Evolutionary conservation across 2,329 filamentous ascomycete genomes (phyloP).

Genomic region (Mariannaea sp.): DNA sequence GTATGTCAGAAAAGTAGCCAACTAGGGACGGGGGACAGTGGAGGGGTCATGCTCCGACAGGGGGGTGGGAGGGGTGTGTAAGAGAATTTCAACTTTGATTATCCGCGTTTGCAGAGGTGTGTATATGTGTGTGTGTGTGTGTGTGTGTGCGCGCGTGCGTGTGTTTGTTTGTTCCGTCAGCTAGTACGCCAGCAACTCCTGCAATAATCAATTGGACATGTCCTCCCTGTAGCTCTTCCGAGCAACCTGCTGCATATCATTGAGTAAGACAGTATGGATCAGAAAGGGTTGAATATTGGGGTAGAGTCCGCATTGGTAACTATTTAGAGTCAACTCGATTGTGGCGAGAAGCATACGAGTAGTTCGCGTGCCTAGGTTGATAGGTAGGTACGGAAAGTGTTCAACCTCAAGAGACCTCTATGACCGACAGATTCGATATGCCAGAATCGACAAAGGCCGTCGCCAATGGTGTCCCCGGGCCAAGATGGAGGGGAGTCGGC

Average conservation of each 20-base stretch:
- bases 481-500: conserved; percentile 22
- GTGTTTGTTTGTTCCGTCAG: too few relatives aligned
- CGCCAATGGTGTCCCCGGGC: conserved; percentile 26
- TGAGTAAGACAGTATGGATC: neutral
- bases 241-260: too few relatives aligned
- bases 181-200: conserved; percentile 8
- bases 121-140: too few relatives aligned
- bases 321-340: neutral
- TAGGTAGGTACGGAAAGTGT: neutral
- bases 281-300: neutral
- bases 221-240: conserved; percentile 2
- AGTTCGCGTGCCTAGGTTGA: conserved; percentile 6
- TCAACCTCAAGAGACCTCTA: conserved; percentile 14
- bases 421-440: conserved; percentile 25
- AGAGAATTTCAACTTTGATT: conserved; percentile 11
- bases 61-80: conserved; percentile 28
- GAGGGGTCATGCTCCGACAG: conserved; percentile 30
- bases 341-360: conserved; percentile 5
- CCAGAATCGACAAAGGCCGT: conserved; percentile 25
- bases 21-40: conserved; percentile 35
- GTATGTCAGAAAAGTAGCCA: conserved; percentile 31
- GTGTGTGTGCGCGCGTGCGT: too few relatives aligned
- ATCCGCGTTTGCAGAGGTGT: conserved; percentile 20
- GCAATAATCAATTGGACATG: conserved; percentile 10
- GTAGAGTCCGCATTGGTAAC: neutral